Evolutionary conservation across 192 early-diverging fungal species (phyloP).

Genomic region (Piromyces finnis): DNA sequence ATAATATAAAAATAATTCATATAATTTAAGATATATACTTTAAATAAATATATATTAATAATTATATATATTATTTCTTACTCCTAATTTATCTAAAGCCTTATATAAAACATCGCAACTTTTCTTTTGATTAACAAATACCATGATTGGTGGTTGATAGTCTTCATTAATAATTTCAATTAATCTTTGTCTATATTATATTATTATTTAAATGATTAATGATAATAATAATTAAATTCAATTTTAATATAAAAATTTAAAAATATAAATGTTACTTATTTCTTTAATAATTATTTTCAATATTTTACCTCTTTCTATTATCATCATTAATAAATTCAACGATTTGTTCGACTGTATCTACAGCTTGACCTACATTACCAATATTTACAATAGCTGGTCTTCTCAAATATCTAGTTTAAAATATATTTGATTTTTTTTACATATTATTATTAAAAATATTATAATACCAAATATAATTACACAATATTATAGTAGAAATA

Average conservation of each 20-base stretch:
- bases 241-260: too few relatives aligned
- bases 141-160: conserved; percentile 74
- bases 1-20: conserved; percentile 3
- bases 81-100: conserved; percentile 55
- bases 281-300: background rate
- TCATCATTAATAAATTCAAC: conserved; percentile 82
- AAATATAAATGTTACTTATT: background rate
- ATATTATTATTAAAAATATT: too few relatives aligned
- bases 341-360: conserved; percentile 86
- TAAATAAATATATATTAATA: too few relatives aligned
- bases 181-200: conserved; percentile 35
- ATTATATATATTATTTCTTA: conserved; percentile 3
- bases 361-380: conserved; percentile 90
- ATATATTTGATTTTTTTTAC: background rate
- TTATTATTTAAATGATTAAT: too few relatives aligned
- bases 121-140: conserved; percentile 97
- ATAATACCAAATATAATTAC: too few relatives aligned
- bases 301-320: conserved; percentile 54
- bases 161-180: conserved; percentile 52
- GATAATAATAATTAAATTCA: too few relatives aligned
- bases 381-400: conserved; percentile 87
- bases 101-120: conserved; percentile 67
- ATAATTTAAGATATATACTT: too few relatives aligned
- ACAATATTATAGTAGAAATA: too few relatives aligned
- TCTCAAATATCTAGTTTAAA: conserved; percentile 43